These are phyloP conservation scores for Trametes cubensis DNA, from an alignment of 768 basidiomycete genomes.

Conservation along the genomic window DNA sequence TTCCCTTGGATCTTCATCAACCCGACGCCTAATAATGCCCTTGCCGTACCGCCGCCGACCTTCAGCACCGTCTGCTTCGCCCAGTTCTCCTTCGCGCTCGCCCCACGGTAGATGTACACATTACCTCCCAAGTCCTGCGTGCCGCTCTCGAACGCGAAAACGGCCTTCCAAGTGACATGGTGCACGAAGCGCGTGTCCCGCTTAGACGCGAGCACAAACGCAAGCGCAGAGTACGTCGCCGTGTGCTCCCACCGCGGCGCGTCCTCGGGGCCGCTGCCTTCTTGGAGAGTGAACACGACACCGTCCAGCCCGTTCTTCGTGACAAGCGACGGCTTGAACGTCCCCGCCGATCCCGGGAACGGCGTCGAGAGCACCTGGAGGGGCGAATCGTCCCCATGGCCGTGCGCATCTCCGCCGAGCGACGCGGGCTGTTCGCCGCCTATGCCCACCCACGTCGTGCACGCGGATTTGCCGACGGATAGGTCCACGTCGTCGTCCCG, in stretches of 20 bases:
- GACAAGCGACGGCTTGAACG: conserved; percentile 49
- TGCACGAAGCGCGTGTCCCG: conserved; percentile 86
- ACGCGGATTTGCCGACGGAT: conserved; percentile 64
- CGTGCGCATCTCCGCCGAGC: conserved; percentile 30
- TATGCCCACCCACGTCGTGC: conserved; percentile 66
- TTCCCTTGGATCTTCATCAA: conserved; percentile 39
- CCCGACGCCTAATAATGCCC: conserved; percentile 79
- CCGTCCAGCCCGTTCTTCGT: conserved; percentile 79
- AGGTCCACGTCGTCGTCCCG: conserved; percentile 89
- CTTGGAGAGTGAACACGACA: conserved; percentile 54
- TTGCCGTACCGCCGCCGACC: conserved; percentile 67
- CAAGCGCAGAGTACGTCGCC: conserved; percentile 85
- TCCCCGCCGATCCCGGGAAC: conserved; percentile 53
- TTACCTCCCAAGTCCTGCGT: conserved; percentile 71
- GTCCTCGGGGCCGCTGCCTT: conserved; percentile 28
- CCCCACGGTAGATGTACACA: conserved; percentile 79
- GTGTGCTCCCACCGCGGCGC: conserved; percentile 64
- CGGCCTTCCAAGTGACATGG: conserved; percentile 58
- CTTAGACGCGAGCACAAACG: conserved; percentile 94
- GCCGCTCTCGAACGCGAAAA: conserved; percentile 86
- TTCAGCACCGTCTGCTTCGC: conserved; percentile 84
- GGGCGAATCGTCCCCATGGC: conserved; percentile 38
- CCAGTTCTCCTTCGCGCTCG: conserved; percentile 52
- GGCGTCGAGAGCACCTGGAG: conserved; percentile 68
- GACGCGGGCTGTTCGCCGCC: conserved; percentile 52